Percentiles rank a stretch among this genome's conserved stretches.
Evolutionary conservation across 805 yeast species (phyloP).

Genomic region (Pichia kluyveri): DNA sequence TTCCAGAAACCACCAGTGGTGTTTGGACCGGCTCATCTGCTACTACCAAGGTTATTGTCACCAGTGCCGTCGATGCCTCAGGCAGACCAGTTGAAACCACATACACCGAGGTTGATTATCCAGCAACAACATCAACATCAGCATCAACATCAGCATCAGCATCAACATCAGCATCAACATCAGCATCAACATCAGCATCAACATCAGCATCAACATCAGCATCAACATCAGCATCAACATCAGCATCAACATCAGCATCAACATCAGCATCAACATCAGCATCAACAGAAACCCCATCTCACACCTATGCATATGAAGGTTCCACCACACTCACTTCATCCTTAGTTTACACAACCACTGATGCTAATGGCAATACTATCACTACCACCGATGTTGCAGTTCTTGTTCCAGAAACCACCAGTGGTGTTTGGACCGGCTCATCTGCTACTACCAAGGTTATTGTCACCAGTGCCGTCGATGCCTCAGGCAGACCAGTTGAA

Average conservation of each 20-base stretch:
- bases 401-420: neutral
- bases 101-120: neutral
- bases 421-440: neutral
- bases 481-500: neutral
- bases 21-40: neutral
- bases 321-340: neutral
- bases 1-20: neutral
- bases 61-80: neutral
- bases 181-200: too few species aligned
- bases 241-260: too few species aligned
- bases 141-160: too few species aligned
- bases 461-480: neutral
- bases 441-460: neutral
- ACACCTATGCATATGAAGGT: neutral
- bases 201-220: too few species aligned
- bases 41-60: neutral
- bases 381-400: neutral
- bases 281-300: neutral
- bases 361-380: neutral
- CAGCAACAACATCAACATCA: neutral
- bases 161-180: too few species aligned
- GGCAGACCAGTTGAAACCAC: neutral
- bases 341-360: neutral
- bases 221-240: too few species aligned
- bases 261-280: too few species aligned